These are phyloP conservation scores for Neofusicoccum laricinum DNA, from an alignment of 2,329 filamentous ascomycete species.

Conservation along the genomic window DNA sequence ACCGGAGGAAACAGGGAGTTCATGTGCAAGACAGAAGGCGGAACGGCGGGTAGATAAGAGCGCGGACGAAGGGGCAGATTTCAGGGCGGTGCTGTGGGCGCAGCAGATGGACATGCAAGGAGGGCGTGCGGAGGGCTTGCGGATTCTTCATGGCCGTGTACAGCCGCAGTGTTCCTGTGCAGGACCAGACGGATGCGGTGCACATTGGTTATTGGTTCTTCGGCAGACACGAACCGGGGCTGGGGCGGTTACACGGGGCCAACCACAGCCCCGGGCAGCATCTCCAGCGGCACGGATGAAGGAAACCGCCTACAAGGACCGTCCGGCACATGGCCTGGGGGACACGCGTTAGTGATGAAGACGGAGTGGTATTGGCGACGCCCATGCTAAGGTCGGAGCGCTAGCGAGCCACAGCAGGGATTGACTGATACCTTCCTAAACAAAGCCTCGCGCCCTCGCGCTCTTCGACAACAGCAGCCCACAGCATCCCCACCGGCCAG, in stretches of 20 bases:
- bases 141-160: background rate
- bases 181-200: background rate
- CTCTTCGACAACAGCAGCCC: background rate
- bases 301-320: background rate
- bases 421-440: constrained; percentile 11
- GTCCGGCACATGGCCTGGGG: background rate
- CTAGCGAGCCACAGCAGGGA: background rate
- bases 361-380: background rate
- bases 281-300: background rate
- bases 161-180: background rate
- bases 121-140: background rate
- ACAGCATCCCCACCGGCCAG: background rate
- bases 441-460: background rate
- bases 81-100: background rate
- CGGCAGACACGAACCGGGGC: background rate
- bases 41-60: background rate
- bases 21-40: constrained; percentile 7
- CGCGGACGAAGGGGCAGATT: background rate
- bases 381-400: background rate
- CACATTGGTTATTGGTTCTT: background rate
- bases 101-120: background rate
- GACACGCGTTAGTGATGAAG: background rate
- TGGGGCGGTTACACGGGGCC: background rate
- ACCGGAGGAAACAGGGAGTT: background rate
- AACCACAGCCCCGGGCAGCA: background rate